Evolutionary conservation across 1,284 basidiomycete genomes (phyloP).

Genomic region (Ceraceosorus guamensis): DNA sequence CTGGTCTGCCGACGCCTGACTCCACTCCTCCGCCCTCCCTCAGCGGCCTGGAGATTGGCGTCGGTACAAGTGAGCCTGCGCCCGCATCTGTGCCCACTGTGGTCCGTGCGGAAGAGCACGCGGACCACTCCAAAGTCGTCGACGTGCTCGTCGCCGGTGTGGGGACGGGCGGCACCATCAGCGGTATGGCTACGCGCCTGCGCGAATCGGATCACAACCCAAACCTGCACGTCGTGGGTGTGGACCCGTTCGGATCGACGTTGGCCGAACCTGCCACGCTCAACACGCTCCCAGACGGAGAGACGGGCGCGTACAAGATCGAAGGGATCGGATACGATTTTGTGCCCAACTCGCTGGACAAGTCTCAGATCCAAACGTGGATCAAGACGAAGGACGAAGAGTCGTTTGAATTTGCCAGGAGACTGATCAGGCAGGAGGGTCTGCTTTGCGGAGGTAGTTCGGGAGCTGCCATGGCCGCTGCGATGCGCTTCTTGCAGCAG

Average conservation of each 20-base stretch:
- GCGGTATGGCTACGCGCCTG: conserved; percentile 74
- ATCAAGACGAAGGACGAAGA: conserved; percentile 77
- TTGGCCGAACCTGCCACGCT: conserved; percentile 66
- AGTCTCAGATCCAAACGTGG: conserved; percentile 55
- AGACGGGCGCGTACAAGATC: conserved; percentile 65
- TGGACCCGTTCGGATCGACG: conserved; percentile 89
- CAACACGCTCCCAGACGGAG: conserved; percentile 56
- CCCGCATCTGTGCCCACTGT: too few species aligned
- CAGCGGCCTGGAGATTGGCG: conserved; percentile 10
- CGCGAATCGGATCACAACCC: conserved; percentile 48
- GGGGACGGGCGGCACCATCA: conserved; percentile 90
- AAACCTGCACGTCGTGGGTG: conserved; percentile 60
- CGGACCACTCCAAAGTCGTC: conserved; percentile 51
- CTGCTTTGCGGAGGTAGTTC: conserved; percentile 85
- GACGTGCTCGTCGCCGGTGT: conserved; percentile 80
- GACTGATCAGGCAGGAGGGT: conserved; percentile 78
- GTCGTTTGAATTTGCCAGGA: conserved; percentile 67
- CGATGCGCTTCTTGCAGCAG: conserved; percentile 66
- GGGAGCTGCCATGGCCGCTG: conserved; percentile 73
- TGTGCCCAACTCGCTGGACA: conserved; percentile 36
- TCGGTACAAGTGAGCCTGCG: conserved; percentile 49
- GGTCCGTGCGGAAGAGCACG: too few species aligned
- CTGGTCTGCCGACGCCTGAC: conserved; percentile 7
- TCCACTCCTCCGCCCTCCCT: background rate
- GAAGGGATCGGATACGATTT: conserved; percentile 74